Percentiles rank a stretch among this genome's conserved stretches.
Evolutionary conservation across 129 eudicot species (phyloP).

Genomic region (Helianthus annuus): HanXRQr2.0-SUNRISE NC_035442.2:116954153-116954652

Average conservation of each 20-base stretch:
- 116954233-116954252: slow-evolving; percentile 57
- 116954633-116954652: not conserved
- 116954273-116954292: slow-evolving; percentile 56
- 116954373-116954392: slow-evolving; percentile 64
- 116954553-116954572: not conserved
- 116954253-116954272: slow-evolving; percentile 49
- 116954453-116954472: slow-evolving; percentile 15
- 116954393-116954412: slow-evolving; percentile 83
- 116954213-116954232: slow-evolving; percentile 75
- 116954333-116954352: slow-evolving; percentile 84
- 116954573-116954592: slow-evolving; percentile 19
- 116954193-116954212: slow-evolving; percentile 75
- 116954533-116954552: not conserved
- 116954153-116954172: slow-evolving; percentile 60
- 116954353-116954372: slow-evolving; percentile 81
- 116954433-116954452: slow-evolving; percentile 60
- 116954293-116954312: slow-evolving; percentile 57
- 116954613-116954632: not conserved
- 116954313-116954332: slow-evolving; percentile 65
- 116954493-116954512: slow-evolving; percentile 9
- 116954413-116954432: slow-evolving; percentile 78
- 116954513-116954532: not conserved
- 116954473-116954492: slow-evolving; percentile 9
- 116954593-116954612: slow-evolving; percentile 6
- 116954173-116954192: slow-evolving; percentile 70